These are phyloP conservation scores for Erodium texanum DNA, from an alignment of 441 rosid genomes.

Conservation along the genomic window DNA sequence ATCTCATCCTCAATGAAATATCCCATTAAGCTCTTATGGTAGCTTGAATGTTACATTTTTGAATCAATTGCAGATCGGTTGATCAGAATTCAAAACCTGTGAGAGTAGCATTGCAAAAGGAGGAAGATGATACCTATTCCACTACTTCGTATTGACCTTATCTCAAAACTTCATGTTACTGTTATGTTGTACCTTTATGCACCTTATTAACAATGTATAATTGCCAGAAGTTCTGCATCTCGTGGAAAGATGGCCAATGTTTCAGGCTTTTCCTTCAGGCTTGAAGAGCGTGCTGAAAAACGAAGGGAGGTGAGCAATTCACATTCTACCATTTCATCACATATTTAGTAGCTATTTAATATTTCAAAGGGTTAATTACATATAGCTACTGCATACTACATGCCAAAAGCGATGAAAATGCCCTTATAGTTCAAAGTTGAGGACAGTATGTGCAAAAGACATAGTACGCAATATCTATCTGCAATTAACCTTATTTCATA, in stretches of 20 bases:
- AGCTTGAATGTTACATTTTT: background rate
- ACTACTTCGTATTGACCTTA: constrained; percentile 49
- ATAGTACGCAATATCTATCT: too few relatives aligned
- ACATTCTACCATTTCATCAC: background rate
- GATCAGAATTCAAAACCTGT: constrained; percentile 33
- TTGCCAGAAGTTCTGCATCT: constrained; percentile 47
- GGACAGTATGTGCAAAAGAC: too few relatives aligned
- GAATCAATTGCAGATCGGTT: constrained; percentile 32
- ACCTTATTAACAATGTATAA: background rate
- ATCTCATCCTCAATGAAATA: background rate
- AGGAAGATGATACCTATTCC: constrained; percentile 50
- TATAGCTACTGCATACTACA: too few relatives aligned
- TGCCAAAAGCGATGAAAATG: too few relatives aligned
- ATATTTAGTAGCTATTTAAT: constrained; percentile 4
- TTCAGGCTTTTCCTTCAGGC: constrained; percentile 55
- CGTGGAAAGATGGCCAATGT: constrained; percentile 42
- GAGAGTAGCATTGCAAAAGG: constrained; percentile 34
- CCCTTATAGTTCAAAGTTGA: too few relatives aligned
- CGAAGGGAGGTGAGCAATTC: constrained; percentile 46
- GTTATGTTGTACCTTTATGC: background rate
- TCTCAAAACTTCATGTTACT: constrained; percentile 11
- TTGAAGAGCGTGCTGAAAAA: constrained; percentile 68
- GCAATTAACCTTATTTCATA: too few relatives aligned
- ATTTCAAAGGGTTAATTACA: too few relatives aligned
- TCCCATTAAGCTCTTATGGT: background rate